Percentiles rank a stretch among this genome's conserved stretches.
These are phyloP conservation scores for Cercospora sp. DNA, from an alignment of 2,329 filamentous ascomycete species.

Conservation along the genomic window DNA sequence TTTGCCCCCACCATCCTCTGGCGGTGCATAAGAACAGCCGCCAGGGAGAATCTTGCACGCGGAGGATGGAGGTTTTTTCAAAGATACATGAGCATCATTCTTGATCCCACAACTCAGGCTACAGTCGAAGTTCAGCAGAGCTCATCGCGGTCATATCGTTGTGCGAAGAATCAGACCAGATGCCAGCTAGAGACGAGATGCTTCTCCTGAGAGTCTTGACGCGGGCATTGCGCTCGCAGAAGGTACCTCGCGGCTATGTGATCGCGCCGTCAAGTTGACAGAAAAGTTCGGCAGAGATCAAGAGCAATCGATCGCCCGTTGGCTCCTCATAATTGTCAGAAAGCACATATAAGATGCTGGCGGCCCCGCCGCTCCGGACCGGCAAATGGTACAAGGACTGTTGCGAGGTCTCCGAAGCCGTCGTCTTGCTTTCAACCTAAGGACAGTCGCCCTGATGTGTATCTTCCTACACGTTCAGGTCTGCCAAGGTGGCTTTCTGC, in stretches of 20 bases:
- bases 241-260: not conserved
- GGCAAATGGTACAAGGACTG: not conserved
- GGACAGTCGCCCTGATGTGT: not conserved
- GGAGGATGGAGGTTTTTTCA: not conserved
- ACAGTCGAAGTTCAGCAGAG: not conserved
- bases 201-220: not conserved
- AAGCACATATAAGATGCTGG: not conserved
- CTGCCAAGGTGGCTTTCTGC: not conserved
- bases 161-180: not conserved
- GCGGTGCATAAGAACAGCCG: not conserved
- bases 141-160: not conserved
- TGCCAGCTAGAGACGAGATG: not conserved
- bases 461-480: not conserved
- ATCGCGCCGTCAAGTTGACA: not conserved
- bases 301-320: not conserved
- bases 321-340: not conserved
- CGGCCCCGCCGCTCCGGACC: not conserved
- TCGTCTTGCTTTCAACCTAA: not conserved
- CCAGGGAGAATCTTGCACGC: not conserved
- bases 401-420: not conserved
- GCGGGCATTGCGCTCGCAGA: not conserved
- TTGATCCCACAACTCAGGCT: not conserved
- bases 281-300: not conserved
- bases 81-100: not conserved
- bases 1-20: not conserved